Conservation (phyloP, 2,329 filamentous ascomycete genomes). For the Epichloe baconii region DNA sequence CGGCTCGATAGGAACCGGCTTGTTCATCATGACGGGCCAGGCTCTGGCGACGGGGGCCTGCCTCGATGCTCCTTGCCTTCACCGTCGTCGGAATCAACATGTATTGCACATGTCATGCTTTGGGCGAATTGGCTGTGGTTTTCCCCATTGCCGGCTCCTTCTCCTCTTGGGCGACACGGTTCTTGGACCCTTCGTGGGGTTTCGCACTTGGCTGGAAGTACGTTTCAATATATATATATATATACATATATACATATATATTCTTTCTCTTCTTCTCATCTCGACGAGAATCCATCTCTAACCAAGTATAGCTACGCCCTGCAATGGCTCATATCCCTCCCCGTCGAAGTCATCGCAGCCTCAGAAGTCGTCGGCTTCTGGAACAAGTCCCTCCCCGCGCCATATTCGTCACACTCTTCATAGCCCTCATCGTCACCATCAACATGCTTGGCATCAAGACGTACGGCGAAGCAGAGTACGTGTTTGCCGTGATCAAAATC, state of each 20-base stretch:
- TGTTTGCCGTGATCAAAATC: constrained; percentile 78
- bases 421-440: constrained; percentile 61
- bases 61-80: constrained; percentile 64
- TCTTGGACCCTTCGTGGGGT: constrained; percentile 86
- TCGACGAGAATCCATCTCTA: no score
- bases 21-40: constrained; percentile 72
- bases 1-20: constrained; percentile 66
- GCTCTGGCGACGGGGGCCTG: constrained; percentile 71
- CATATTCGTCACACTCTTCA: constrained; percentile 74
- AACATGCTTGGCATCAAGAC: constrained; percentile 81
- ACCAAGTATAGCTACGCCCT: constrained; percentile 49
- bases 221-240: constrained; percentile 16
- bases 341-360: constrained; percentile 76
- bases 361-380: constrained; percentile 76
- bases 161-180: constrained; percentile 80
- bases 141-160: constrained; percentile 90
- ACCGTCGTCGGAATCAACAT: constrained; percentile 71
- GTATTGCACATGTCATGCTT: constrained; percentile 80
- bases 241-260: no score
- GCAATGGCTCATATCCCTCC: constrained; percentile 75
- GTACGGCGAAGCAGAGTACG: constrained; percentile 81
- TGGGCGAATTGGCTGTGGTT: constrained; percentile 81
- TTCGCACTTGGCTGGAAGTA: constrained; percentile 93
- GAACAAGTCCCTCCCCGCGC: constrained; percentile 50
- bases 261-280: no score